phyloP scores from a whole-genome alignment of 495 filamentous ascomycete genomes.

The Xylaria bambusicola region DNA sequence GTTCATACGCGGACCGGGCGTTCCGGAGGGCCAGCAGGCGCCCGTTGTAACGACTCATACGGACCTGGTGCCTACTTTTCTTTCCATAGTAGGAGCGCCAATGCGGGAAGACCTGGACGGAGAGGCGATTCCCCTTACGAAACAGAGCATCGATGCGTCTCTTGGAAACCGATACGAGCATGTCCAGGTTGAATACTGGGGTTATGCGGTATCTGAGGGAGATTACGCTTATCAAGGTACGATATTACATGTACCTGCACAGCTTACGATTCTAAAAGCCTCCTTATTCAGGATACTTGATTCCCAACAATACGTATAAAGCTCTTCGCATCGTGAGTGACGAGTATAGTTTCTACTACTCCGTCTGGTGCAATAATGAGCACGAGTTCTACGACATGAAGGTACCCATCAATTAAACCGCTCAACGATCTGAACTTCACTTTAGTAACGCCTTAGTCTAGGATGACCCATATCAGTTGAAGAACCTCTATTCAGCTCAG shows the following conservation, averaged over 20 bases:
- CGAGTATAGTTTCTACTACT: constrained; percentile 50
- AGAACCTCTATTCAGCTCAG: constrained; percentile 20
- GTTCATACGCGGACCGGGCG: constrained; percentile 50
- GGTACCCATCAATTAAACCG: constrained; percentile 26
- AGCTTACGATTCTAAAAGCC: background rate
- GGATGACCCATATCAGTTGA: constrained; percentile 12
- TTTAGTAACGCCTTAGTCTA: background rate
- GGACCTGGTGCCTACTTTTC: constrained; percentile 15
- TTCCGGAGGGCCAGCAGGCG: constrained; percentile 27
- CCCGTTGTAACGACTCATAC: constrained; percentile 8
- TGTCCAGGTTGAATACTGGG: constrained; percentile 59
- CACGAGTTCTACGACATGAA: constrained; percentile 56
- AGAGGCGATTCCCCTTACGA: constrained; percentile 34
- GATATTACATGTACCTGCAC: background rate
- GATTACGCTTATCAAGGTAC: constrained; percentile 5
- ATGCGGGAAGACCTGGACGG: constrained; percentile 27
- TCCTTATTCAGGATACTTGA: constrained; percentile 14
- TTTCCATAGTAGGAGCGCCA: constrained; percentile 9
- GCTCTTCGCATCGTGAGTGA: constrained; percentile 46
- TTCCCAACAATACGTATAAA: constrained; percentile 53
- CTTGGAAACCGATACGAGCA: constrained; percentile 37
- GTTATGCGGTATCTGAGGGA: constrained; percentile 38
- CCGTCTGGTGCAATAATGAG: constrained; percentile 54
- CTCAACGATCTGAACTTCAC: background rate
- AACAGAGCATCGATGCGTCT: constrained; percentile 12